Evolutionary conservation across 2,329 filamentous ascomycete genomes (phyloP).

Genomic region (Xylaria multiplex): DNA sequence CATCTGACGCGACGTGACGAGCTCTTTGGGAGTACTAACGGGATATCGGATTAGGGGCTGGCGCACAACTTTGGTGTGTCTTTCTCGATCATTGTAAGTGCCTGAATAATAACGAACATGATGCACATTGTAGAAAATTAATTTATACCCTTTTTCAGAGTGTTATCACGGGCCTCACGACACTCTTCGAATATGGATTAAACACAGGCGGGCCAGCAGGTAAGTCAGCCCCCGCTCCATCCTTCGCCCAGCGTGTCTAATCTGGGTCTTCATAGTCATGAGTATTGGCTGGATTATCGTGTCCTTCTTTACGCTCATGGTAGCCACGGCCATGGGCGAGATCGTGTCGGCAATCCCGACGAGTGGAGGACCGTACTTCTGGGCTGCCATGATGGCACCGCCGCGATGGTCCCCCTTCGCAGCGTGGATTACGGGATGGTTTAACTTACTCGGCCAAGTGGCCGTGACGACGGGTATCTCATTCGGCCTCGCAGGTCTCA

Average conservation of each 20-base stretch:
- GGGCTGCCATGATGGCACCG: conserved; percentile 67
- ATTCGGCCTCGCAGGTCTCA: conserved; percentile 53
- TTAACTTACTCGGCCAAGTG: conserved; percentile 55
- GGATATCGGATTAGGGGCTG: conserved; percentile 49
- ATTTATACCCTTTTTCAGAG: conserved; percentile 51
- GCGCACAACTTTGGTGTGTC: conserved; percentile 70
- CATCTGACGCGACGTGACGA: neutral
- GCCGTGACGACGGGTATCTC: conserved; percentile 56
- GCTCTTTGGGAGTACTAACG: conserved; percentile 1
- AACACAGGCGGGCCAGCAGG: conserved; percentile 62
- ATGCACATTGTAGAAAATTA: neutral
- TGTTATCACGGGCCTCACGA: conserved; percentile 69
- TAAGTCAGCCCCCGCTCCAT: conserved; percentile 8
- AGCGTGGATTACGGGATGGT: conserved; percentile 56
- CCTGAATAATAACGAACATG: conserved; percentile 9
- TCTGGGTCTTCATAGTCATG: conserved; percentile 33
- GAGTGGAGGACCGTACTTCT: conserved; percentile 68
- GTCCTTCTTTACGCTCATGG: conserved; percentile 64
- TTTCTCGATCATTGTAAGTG: conserved; percentile 67
- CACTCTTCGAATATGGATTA: conserved; percentile 66
- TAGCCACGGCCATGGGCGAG: conserved; percentile 66
- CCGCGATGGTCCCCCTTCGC: conserved; percentile 52
- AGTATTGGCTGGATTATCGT: conserved; percentile 62
- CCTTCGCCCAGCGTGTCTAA: neutral
- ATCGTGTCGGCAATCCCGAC: conserved; percentile 69